Evolutionary conservation across 2,329 filamentous ascomycete genomes (phyloP).

Genomic region (Huntiella omanensis): DNA sequence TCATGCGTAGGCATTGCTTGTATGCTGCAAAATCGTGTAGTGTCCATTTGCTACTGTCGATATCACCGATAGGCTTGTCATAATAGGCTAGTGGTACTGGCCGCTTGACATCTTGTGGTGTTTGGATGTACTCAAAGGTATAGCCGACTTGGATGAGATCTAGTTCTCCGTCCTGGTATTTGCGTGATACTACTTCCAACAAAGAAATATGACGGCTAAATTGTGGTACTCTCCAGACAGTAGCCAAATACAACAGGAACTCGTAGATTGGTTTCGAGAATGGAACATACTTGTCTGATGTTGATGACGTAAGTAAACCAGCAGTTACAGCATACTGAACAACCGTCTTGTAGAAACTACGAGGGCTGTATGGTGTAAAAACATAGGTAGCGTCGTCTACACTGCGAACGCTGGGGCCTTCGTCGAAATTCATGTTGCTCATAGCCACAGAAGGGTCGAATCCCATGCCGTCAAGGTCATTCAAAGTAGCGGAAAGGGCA

Average conservation of each 20-base stretch:
- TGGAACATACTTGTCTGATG: slow-evolving; percentile 28
- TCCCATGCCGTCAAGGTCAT: slow-evolving; percentile 17
- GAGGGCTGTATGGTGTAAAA: slow-evolving; percentile 72
- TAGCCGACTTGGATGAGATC: slow-evolving; percentile 64
- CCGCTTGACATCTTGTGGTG: slow-evolving; percentile 45
- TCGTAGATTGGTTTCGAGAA: slow-evolving; percentile 67
- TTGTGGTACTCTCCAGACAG: slow-evolving; percentile 77
- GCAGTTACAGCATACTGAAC: slow-evolving; percentile 56
- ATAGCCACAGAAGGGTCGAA: slow-evolving; percentile 26
- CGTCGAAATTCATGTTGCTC: slow-evolving; percentile 43
- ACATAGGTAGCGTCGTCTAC: slow-evolving; percentile 56
- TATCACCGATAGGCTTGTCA: slow-evolving; percentile 31
- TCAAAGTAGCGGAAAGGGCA: slow-evolving; percentile 29
- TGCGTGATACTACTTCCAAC: slow-evolving; percentile 67
- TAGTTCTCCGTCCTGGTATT: slow-evolving; percentile 70
- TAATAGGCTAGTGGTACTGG: slow-evolving; percentile 35
- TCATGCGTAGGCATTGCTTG: slow-evolving; percentile 50
- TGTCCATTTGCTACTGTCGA: slow-evolving; percentile 46
- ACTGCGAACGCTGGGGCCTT: slow-evolving; percentile 28
- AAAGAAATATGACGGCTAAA: slow-evolving; percentile 64
- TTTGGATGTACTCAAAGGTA: slow-evolving; percentile 34
- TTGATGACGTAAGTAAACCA: slow-evolving; percentile 28
- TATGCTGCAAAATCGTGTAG: slow-evolving; percentile 50
- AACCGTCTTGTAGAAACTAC: slow-evolving; percentile 67
- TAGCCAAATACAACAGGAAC: slow-evolving; percentile 64